phyloP scores from a whole-genome alignment of 108 stramenopile genomes.

The Pseudonitzschia pungens region DNA sequence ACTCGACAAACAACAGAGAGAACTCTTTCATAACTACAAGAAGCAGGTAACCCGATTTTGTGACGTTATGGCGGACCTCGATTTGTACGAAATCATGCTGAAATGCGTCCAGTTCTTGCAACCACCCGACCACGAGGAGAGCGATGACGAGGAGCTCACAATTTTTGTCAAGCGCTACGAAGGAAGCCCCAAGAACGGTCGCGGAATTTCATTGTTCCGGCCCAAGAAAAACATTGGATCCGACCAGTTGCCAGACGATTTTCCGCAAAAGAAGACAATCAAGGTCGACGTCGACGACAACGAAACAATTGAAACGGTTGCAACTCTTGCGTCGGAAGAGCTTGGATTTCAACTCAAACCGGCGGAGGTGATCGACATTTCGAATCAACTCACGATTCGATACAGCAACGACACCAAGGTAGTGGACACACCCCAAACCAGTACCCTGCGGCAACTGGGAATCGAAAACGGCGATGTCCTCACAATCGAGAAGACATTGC shows the following conservation, averaged over 20 bases:
- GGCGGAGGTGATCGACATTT: neutral
- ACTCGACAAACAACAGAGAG: slow-evolving; percentile 20
- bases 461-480: slow-evolving; percentile 27
- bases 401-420: neutral
- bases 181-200: neutral
- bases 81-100: slow-evolving; percentile 38
- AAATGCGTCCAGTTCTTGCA: slow-evolving; percentile 29
- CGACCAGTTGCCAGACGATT: too few species aligned
- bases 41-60: slow-evolving; percentile 29
- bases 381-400: slow-evolving; percentile 6
- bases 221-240: neutral
- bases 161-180: slow-evolving; percentile 13
- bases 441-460: neutral
- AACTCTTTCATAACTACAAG: slow-evolving; percentile 14
- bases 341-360: neutral
- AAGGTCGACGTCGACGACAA: neutral
- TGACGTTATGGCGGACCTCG: slow-evolving; percentile 33
- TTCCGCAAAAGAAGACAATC: neutral
- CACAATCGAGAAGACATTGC: neutral
- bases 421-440: neutral
- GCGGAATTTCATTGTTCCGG: neutral
- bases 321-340: neutral
- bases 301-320: slow-evolving; percentile 1
- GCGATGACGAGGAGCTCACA: slow-evolving; percentile 26
- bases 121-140: slow-evolving; percentile 26